Evolutionary conservation across 2,329 filamentous ascomycete species (phyloP).

Genomic region (Zymoseptoria ardabiliae): DNA sequence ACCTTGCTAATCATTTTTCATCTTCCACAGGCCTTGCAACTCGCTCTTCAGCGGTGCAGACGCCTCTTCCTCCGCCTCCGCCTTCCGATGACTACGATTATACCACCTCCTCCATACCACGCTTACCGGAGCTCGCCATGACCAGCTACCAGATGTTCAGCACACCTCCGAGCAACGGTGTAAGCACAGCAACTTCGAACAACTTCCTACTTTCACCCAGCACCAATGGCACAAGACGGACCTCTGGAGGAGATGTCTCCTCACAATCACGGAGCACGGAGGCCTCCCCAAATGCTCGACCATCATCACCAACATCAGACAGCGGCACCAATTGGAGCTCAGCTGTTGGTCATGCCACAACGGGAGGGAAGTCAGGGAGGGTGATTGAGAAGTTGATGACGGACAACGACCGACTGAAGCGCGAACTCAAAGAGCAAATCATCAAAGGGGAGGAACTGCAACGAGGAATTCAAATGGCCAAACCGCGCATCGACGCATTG

Average conservation of each 20-base stretch:
- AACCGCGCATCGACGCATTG: conserved; percentile 64
- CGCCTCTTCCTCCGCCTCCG: neutral
- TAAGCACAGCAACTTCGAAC: conserved; percentile 1
- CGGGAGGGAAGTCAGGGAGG: conserved; percentile 62
- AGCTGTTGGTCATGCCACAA: conserved; percentile 60
- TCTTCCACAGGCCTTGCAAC: conserved; percentile 1
- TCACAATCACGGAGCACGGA: conserved; percentile 4
- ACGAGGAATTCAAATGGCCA: conserved; percentile 58
- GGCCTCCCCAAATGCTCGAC: conserved; percentile 5
- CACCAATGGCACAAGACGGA: conserved; percentile 13
- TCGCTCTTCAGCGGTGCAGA: neutral
- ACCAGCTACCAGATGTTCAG: conserved; percentile 6
- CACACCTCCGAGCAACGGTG: conserved; percentile 4
- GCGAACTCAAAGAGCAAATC: conserved; percentile 48
- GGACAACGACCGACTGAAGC: conserved; percentile 70
- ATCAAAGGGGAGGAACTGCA: conserved; percentile 59
- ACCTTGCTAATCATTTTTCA: neutral
- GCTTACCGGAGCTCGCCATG: conserved; percentile 13
- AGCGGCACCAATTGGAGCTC: conserved; percentile 49
- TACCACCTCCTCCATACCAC: conserved; percentile 1
- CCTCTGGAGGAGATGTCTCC: conserved; percentile 4
- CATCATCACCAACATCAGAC: conserved; percentile 12
- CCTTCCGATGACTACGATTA: neutral
- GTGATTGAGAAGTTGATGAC: conserved; percentile 76
- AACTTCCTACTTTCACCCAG: conserved; percentile 11